Evolutionary conservation across 2,329 filamentous ascomycete genomes (phyloP).

Genomic region (Fusarium sp.): DNA sequence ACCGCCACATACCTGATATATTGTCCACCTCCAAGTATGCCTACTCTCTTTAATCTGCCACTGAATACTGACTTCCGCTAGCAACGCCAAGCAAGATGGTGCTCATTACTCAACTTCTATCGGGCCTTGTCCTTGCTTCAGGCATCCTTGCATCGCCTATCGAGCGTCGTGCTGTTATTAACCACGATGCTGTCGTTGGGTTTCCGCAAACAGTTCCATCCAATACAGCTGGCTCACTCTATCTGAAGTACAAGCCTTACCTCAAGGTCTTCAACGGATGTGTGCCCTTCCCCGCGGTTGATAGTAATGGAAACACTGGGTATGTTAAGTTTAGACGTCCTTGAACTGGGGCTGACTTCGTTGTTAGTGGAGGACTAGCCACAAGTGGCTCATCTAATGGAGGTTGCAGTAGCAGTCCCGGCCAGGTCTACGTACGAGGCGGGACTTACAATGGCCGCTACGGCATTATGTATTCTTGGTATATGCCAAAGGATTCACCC

Average conservation of each 20-base stretch:
- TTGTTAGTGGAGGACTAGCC: constrained; percentile 47
- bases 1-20: neutral
- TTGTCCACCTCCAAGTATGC: neutral
- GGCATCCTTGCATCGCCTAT: constrained; percentile 39
- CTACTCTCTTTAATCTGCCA: neutral
- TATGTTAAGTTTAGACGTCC: neutral
- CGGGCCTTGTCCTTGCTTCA: constrained; percentile 31
- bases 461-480: constrained; percentile 58
- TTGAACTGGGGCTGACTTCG: neutral
- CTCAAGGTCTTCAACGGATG: constrained; percentile 66
- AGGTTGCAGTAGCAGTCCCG: constrained; percentile 49
- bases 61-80: neutral
- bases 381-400: constrained; percentile 44
- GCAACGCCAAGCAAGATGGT: constrained; percentile 24
- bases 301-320: constrained; percentile 63
- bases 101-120: constrained; percentile 30
- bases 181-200: constrained; percentile 47
- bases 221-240: constrained; percentile 41
- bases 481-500: constrained; percentile 56
- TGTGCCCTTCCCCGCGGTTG: constrained; percentile 70
- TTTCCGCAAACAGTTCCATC: constrained; percentile 46
- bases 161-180: constrained; percentile 43
- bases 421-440: constrained; percentile 53
- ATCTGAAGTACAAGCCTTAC: constrained; percentile 50
- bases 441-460: constrained; percentile 46